Percentiles rank a stretch among this genome's conserved stretches.
Conservation (phyloP, 148 eudicot genomes). For the Rhododendron molle region DNA sequence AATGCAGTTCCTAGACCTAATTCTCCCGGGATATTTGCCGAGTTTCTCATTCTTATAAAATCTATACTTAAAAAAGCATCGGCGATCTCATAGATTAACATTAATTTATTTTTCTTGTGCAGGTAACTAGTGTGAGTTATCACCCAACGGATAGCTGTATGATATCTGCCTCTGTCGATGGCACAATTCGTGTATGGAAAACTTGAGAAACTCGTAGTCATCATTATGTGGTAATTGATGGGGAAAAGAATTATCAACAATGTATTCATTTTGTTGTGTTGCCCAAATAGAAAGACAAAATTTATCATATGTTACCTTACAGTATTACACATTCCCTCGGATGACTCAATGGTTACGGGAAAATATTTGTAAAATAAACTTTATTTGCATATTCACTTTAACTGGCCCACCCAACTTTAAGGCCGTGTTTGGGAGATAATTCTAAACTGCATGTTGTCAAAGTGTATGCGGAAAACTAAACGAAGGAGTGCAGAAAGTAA, state of each 20-base stretch:
- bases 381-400: not conserved
- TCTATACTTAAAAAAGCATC: not conserved
- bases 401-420: not conserved
- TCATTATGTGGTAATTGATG: not conserved
- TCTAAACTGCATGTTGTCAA: no score
- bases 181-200: constrained; percentile 86
- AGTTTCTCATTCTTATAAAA: not conserved
- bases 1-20: not conserved
- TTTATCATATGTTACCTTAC: not conserved
- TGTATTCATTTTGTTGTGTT: not conserved
- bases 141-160: constrained; percentile 91
- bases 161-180: constrained; percentile 91
- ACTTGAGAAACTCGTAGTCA: constrained; percentile 20
- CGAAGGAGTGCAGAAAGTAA: no score
- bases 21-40: not conserved
- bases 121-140: constrained; percentile 97
- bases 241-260: not conserved
- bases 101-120: constrained; percentile 4
- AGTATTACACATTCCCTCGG: not conserved
- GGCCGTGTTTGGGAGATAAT: not conserved
- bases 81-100: not conserved
- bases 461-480: no score
- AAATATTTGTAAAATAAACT: not conserved
- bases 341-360: not conserved
- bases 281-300: not conserved